Base-by-base conservation (phyloP, 345 rosid genomes). In the Excoecaria agallocha region DNA sequence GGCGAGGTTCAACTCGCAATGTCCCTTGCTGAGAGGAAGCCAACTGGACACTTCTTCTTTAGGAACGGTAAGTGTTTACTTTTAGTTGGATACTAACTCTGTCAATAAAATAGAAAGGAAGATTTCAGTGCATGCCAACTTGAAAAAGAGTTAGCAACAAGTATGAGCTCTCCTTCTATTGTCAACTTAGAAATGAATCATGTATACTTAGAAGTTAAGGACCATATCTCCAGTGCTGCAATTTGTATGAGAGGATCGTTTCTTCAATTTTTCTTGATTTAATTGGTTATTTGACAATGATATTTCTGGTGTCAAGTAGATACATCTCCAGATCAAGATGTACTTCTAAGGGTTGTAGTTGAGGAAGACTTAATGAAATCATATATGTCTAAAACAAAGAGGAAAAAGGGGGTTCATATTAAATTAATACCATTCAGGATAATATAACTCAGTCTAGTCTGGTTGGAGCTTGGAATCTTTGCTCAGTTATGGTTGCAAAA, bases 1-100 rank as follows among this genome's bases (percentile, higher is more conserved):
- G 89, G 89, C 43, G 92, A 94, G 52, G 72, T 84, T 72, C 84
- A 80, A 70, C 83, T 94, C 76, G 92, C 91, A 55, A 79, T 87
- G 43, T 83, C 87, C 82, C 87, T 94, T 81, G 89, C 97, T 68
- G 97, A 92, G 88, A 92, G 77, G 84, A 94, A 86, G 77, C 87
- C 94, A 68, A 87, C 89, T 0, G 95, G 97, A 64, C 91, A 86
- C 66, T 79, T 84, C 54, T 84, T 85, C 83, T 94, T 90, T 69
- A 86, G 91, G 75, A 84, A 80, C 77, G 98, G 98, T 89, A 71
- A 74, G 90, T 86, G 58, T 12, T 24, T 56, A 69, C 13, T 39
- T 67, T 7, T 63, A 74, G 24, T 48, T 19, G 12, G 16, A 48
- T 68, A 39, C 8, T 16, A 2, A 2, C 25, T 20, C 55, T 52